These are phyloP conservation scores for Trametes punicea DNA, from an alignment of 768 basidiomycete genomes.

Conservation along the genomic window DNA sequence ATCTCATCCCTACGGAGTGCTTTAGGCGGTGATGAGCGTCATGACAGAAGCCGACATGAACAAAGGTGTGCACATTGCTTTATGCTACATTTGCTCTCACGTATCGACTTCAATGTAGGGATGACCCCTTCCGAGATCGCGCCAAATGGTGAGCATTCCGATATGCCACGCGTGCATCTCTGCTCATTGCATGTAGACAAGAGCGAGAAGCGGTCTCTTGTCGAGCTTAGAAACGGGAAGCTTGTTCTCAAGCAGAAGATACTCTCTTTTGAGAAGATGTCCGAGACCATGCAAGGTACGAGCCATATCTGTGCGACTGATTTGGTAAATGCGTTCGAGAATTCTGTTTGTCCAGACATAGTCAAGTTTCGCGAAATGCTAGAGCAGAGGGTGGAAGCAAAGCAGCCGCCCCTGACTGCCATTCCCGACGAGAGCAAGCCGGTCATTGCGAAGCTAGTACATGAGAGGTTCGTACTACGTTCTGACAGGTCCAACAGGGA, in stretches of 20 bases:
- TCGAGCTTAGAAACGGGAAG: slow-evolving; percentile 75
- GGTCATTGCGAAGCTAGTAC: slow-evolving; percentile 76
- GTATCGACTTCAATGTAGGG: neutral
- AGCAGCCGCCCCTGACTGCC: slow-evolving; percentile 46
- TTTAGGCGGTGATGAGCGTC: slow-evolving; percentile 22
- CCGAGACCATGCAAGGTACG: slow-evolving; percentile 79
- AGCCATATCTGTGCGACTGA: neutral
- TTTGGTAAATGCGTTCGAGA: neutral
- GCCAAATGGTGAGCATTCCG: slow-evolving; percentile 7
- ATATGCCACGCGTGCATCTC: slow-evolving; percentile 1
- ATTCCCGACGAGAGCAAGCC: slow-evolving; percentile 71
- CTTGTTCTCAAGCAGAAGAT: slow-evolving; percentile 73
- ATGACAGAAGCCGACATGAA: slow-evolving; percentile 38
- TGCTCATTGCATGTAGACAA: slow-evolving; percentile 29
- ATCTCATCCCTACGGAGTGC: neutral
- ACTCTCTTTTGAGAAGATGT: slow-evolving; percentile 70
- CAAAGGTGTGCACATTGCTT: slow-evolving; percentile 32
- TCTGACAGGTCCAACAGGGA: neutral
- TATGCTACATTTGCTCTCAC: neutral
- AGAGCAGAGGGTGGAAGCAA: slow-evolving; percentile 46
- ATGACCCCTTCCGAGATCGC: neutral
- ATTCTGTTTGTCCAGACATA: slow-evolving; percentile 47
- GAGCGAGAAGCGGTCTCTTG: slow-evolving; percentile 41
- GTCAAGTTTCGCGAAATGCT: slow-evolving; percentile 76
- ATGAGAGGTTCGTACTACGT: slow-evolving; percentile 66